Evolutionary conservation across 495 filamentous ascomycete species (phyloP), one percentile per base, ranked within the genome.

Genomic region (Tetracladium marchalianum): DNA sequence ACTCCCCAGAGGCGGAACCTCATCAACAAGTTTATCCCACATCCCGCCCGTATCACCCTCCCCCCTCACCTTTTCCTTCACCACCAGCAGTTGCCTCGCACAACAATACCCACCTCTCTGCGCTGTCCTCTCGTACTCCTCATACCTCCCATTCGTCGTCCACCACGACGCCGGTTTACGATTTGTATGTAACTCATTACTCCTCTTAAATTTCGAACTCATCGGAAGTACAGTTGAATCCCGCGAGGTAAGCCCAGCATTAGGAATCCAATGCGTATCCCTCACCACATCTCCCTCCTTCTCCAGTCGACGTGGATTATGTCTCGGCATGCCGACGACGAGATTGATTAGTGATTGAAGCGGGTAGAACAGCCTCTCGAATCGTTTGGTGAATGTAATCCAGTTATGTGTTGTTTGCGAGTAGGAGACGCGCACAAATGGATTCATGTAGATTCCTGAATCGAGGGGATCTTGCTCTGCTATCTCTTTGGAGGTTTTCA

Each of bases 341-440:
- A 62, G 64, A 40, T 73, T 79, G 19, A 68, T 54, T n/a, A 85
- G 24, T 18, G 63, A 62, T 45, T 84, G 80, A 3, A 72, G 66
- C 4, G 71, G 62, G 2, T 62, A 58, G 43, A 81, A 76, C 5
- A 83, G 61, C 5, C 72, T 67, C 54, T 87, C 83, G 44, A 81
- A 73, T 11, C 73, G 70, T 42, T 69, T 69, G 4, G 72, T 73
- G 19, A 71, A 57, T 12, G 66, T 61, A 2, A 85, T 61, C 73
- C 73, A 81, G 1, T 66, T 63, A 10, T 81, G 65, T 0, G 78
- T 76, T 2, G 45, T 46, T 17, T 62, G 53, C 31, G 71, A 66
- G 49, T 87, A 87, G 1, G 83, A 78, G 19, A 81, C 76, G 10
- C 82, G 73, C n/a, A 87, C 69, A 47, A 72, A 85, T 1, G 83